Conservation (phyloP, 306 rosid genomes). For the Vigna reflexopilosa region DNA sequence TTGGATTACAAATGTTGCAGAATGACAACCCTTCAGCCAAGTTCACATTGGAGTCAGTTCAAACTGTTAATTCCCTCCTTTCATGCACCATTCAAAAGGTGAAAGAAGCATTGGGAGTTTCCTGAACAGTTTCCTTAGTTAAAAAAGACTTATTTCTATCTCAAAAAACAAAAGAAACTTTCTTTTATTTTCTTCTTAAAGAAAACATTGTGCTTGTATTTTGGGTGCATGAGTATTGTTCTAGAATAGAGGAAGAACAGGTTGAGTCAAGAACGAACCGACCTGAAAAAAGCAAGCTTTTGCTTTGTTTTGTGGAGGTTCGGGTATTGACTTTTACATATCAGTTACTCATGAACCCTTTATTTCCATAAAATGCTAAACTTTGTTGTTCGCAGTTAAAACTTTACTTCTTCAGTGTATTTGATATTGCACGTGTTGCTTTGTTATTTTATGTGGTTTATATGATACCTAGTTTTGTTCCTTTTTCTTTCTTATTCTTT, state of each 20-base stretch:
- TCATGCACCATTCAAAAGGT: constrained; percentile 71
- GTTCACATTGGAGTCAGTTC: constrained; percentile 69
- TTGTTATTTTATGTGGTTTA: neutral
- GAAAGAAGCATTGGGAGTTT: constrained; percentile 63
- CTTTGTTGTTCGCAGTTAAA: neutral
- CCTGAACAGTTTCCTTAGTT: constrained; percentile 15
- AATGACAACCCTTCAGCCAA: constrained; percentile 55
- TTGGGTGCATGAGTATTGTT: constrained; percentile 30
- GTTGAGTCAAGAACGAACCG: constrained; percentile 96
- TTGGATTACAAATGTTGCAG: constrained; percentile 72
- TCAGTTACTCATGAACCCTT: constrained; percentile 9
- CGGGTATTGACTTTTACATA: constrained; percentile 79
- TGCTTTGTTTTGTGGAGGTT: constrained; percentile 57
- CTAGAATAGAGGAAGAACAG: constrained; percentile 43
- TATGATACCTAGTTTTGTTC: neutral
- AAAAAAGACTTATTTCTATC: neutral
- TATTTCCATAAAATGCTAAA: neutral
- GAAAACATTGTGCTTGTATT: neutral
- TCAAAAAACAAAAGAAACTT: neutral
- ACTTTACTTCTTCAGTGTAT: neutral
- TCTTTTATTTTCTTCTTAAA: neutral
- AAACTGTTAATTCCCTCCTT: constrained; percentile 63
- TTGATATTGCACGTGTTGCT: neutral
- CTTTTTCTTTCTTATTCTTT: neutral
- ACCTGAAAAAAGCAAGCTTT: constrained; percentile 49